A percentile compares a stretch with the other conserved stretches of the same genome.
These are phyloP conservation scores for Paramecium octaurelia DNA, from an alignment of 73 alveolate species.

Conservation along the genomic window DNA sequence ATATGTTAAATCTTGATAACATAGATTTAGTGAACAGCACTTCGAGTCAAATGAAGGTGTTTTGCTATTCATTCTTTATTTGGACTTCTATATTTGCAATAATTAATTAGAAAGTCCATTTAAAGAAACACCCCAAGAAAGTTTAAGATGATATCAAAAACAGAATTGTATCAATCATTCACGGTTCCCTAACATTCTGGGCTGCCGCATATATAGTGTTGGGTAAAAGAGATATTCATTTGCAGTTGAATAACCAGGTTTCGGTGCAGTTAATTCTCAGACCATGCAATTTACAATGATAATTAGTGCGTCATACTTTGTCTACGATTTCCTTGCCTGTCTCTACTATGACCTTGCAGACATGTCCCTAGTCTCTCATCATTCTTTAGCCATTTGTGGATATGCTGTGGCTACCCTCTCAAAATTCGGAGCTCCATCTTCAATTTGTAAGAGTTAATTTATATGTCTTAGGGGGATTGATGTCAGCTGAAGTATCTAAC, in stretches of 20 bases:
- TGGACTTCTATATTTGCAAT: slow-evolving; percentile 50
- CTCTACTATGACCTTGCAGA: slow-evolving; percentile 57
- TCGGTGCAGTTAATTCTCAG: slow-evolving; percentile 38
- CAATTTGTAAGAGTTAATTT: not conserved
- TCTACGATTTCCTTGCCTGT: slow-evolving; percentile 57
- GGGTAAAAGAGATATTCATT: not conserved
- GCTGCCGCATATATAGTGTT: not conserved
- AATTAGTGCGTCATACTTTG: slow-evolving; percentile 50
- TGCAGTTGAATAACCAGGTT: slow-evolving; percentile 48
- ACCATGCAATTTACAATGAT: slow-evolving; percentile 34
- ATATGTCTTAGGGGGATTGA: slow-evolving; percentile 14
- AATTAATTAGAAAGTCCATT: slow-evolving; percentile 36
- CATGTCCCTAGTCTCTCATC: slow-evolving; percentile 46
- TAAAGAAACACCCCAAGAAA: slow-evolving; percentile 38
- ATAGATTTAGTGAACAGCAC: slow-evolving; percentile 39
- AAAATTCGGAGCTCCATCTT: slow-evolving; percentile 39
- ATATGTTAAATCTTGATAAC: slow-evolving; percentile 27
- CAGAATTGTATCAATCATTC: slow-evolving; percentile 59
- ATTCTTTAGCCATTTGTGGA: slow-evolving; percentile 53
- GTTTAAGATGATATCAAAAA: slow-evolving; percentile 50
- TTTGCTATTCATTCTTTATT: slow-evolving; percentile 34
- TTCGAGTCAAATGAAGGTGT: slow-evolving; percentile 31
- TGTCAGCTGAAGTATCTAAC: slow-evolving; percentile 63
- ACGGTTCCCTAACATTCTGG: slow-evolving; percentile 43
- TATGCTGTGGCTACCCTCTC: slow-evolving; percentile 32